Evolutionary conservation across 78 protist genomes (phyloP).

Genomic region (Chrysochromulina parva): DNA sequence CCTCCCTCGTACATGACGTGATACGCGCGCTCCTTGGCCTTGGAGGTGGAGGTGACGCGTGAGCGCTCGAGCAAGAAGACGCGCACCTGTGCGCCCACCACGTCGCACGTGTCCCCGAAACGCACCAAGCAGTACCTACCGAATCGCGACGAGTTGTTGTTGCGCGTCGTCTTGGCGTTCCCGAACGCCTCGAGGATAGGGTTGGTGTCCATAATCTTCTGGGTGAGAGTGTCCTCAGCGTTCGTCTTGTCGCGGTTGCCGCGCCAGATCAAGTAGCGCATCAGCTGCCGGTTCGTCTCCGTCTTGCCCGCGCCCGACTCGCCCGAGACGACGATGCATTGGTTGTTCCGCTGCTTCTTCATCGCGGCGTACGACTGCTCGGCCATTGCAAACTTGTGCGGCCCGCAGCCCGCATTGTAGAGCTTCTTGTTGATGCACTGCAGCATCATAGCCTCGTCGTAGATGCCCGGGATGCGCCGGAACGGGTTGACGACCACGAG

Average conservation of each 20-base stretch:
- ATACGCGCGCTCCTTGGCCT: too few relatives aligned
- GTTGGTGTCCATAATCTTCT: conserved; percentile 74
- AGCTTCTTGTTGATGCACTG: too few relatives aligned
- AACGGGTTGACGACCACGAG: background rate
- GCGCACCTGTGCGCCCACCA: background rate
- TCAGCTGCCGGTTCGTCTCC: background rate
- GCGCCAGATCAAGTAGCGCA: background rate
- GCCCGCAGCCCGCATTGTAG: too few relatives aligned
- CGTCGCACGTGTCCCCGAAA: background rate
- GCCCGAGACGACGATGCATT: conserved; percentile 5
- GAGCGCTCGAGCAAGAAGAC: background rate
- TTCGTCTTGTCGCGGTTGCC: background rate
- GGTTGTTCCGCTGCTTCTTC: background rate
- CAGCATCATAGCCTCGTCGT: background rate
- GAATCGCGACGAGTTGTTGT: conserved; percentile 90
- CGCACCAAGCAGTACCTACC: background rate
- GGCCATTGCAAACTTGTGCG: too few relatives aligned
- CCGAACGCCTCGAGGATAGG: conserved; percentile 95
- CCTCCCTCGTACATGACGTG: too few relatives aligned
- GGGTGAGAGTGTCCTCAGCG: background rate
- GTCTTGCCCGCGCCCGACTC: conserved; percentile 24
- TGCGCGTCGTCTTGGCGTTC: conserved; percentile 90
- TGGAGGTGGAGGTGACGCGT: background rate
- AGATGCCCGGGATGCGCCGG: background rate
- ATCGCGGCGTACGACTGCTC: background rate